phyloP scores from a whole-genome alignment of 257 asterid genomes.

The Prunella vulgaris region DNA sequence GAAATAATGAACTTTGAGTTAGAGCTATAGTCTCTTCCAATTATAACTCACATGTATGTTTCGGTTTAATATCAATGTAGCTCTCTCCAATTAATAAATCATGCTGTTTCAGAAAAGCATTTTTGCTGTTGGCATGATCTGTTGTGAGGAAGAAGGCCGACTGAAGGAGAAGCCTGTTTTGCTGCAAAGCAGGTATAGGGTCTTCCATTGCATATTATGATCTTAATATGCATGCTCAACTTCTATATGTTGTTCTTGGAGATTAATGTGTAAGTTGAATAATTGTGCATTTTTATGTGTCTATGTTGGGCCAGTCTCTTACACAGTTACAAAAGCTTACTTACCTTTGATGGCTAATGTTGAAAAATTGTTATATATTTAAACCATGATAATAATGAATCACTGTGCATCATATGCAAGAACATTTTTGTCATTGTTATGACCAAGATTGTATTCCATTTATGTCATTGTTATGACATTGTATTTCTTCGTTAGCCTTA shows the following conservation, averaged over 20 bases:
- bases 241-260: too few species aligned
- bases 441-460: background rate
- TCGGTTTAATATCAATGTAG: slow-evolving; percentile 9
- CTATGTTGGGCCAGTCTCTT: too few species aligned
- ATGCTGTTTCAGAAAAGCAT: slow-evolving; percentile 57
- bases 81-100: slow-evolving; percentile 17
- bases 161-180: slow-evolving; percentile 87
- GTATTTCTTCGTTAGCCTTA: background rate
- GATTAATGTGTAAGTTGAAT: too few species aligned
- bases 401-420: too few species aligned
- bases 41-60: slow-evolving; percentile 11
- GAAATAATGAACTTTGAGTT: background rate
- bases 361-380: too few species aligned
- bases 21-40: slow-evolving; percentile 3
- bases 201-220: slow-evolving; percentile 6
- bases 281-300: too few species aligned
- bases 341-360: too few species aligned
- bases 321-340: too few species aligned
- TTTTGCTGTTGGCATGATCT: slow-evolving; percentile 95
- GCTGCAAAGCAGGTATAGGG: slow-evolving; percentile 80
- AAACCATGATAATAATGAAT: background rate
- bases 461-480: background rate
- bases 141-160: slow-evolving; percentile 98
- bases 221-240: too few species aligned
- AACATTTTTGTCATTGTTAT: background rate